These are phyloP conservation scores for Neurospora cerealis DNA, from an alignment of 495 filamentous ascomycete species.

Conservation along the genomic window DNA sequence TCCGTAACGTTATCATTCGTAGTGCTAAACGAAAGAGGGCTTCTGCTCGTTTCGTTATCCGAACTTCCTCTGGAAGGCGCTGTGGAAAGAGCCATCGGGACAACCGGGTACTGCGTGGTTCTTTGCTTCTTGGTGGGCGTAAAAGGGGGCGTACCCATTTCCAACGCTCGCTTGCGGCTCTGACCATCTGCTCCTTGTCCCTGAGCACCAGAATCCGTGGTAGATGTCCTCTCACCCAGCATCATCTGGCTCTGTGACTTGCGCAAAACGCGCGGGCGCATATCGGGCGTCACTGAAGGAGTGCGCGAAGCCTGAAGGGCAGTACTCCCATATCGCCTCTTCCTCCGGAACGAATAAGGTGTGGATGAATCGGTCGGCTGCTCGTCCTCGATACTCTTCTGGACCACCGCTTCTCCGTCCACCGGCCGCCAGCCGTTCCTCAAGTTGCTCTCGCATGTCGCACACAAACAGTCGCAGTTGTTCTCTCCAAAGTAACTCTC, in stretches of 20 bases:
- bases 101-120: constrained; percentile 23
- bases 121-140: constrained; percentile 37
- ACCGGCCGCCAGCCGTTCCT: constrained; percentile 70
- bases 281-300: constrained; percentile 38
- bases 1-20: constrained; percentile 26
- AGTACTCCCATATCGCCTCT: constrained; percentile 31
- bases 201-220: constrained; percentile 2
- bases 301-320: constrained; percentile 30
- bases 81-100: constrained; percentile 13
- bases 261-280: constrained; percentile 33
- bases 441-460: constrained; percentile 66
- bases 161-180: not conserved
- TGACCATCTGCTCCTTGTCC: not conserved
- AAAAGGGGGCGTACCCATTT: constrained; percentile 31
- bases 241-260: constrained; percentile 21
- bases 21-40: constrained; percentile 14
- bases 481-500: constrained; percentile 93
- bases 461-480: constrained; percentile 91
- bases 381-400: constrained; percentile 38
- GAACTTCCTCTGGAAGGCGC: constrained; percentile 19
- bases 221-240: constrained; percentile 20
- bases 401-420: constrained; percentile 24
- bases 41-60: constrained; percentile 5
- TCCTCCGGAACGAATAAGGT: constrained; percentile 32
- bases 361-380: not conserved